Percentiles rank a stretch among this genome's conserved stretches.
These are phyloP conservation scores for Exophiala spinifera DNA, from an alignment of 2,329 filamentous ascomycete genomes.

Conservation along the genomic window DNA sequence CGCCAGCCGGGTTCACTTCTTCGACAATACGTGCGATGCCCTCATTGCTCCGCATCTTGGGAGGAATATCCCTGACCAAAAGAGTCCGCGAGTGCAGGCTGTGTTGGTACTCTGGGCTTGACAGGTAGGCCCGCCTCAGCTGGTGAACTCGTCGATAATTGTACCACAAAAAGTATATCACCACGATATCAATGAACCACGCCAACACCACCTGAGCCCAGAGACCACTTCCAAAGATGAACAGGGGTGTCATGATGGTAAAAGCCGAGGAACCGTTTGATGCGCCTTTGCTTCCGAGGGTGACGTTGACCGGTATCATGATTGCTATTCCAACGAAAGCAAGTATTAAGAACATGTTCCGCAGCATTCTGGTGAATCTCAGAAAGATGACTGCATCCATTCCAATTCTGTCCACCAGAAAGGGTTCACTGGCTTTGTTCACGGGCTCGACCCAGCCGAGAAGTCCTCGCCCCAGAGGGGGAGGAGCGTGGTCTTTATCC, in stretches of 20 bases:
- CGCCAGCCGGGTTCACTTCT: constrained; percentile 71
- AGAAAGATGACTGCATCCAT: constrained; percentile 90
- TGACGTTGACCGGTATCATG: constrained; percentile 76
- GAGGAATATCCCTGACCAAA: constrained; percentile 77
- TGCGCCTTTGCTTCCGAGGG: constrained; percentile 42
- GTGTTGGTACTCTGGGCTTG: constrained; percentile 80
- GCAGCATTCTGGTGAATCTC: constrained; percentile 83
- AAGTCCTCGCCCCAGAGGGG: constrained; percentile 78
- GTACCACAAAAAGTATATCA: constrained; percentile 81
- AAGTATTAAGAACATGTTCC: constrained; percentile 78
- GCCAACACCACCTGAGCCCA: constrained; percentile 60
- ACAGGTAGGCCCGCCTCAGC: constrained; percentile 75
- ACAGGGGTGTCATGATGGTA: constrained; percentile 50
- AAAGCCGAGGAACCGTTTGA: constrained; percentile 35
- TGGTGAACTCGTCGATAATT: constrained; percentile 75
- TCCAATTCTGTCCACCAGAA: constrained; percentile 77
- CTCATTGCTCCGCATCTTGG: constrained; percentile 74
- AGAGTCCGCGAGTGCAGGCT: constrained; percentile 73
- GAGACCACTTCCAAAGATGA: constrained; percentile 46
- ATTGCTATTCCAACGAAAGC: constrained; percentile 71
- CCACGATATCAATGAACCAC: constrained; percentile 68
- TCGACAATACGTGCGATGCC: constrained; percentile 83
- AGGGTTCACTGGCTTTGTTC: constrained; percentile 70
- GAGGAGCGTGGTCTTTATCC: constrained; percentile 84
- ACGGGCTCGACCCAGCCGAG: constrained; percentile 84